These are phyloP conservation scores for Penstemon newberryi DNA, from an alignment of 257 asterid species.

Conservation along the genomic window DNA sequence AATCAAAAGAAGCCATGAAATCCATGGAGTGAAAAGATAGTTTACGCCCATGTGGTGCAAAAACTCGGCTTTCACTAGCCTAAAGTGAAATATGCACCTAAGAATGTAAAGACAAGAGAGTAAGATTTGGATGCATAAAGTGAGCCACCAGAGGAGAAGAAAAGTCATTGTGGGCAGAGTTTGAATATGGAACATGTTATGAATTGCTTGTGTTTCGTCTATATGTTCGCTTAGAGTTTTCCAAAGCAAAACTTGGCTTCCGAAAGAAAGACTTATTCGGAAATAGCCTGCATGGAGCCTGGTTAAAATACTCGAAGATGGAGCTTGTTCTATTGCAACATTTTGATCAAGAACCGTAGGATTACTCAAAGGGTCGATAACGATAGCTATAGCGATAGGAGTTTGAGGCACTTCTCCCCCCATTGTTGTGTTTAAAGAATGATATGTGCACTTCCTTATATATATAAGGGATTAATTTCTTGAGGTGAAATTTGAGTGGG, in stretches of 20 bases:
- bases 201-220: conserved; percentile 15
- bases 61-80: conserved; percentile 39
- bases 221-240: conserved; percentile 34
- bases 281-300: conserved; percentile 50
- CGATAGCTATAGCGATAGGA: not conserved
- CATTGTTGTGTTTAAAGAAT: not conserved
- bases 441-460: conserved; percentile 6
- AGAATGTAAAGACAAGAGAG: conserved; percentile 39
- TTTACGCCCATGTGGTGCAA: conserved; percentile 41
- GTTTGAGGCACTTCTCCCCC: conserved; percentile 16
- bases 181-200: conserved; percentile 18
- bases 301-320: conserved; percentile 27
- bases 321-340: conserved; percentile 6
- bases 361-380: conserved; percentile 10
- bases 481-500: not conserved
- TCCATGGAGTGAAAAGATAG: conserved; percentile 49
- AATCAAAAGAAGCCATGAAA: conserved; percentile 44
- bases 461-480: conserved; percentile 2
- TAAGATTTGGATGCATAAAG: conserved; percentile 29
- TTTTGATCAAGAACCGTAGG: not conserved
- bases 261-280: conserved; percentile 41
- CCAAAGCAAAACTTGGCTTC: conserved; percentile 54
- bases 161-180: conserved; percentile 39
- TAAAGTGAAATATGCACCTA: conserved; percentile 36
- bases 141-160: conserved; percentile 45